Evolutionary conservation across 495 filamentous ascomycete species (phyloP).

Genomic region (Aspergillus asperescens): DNA sequence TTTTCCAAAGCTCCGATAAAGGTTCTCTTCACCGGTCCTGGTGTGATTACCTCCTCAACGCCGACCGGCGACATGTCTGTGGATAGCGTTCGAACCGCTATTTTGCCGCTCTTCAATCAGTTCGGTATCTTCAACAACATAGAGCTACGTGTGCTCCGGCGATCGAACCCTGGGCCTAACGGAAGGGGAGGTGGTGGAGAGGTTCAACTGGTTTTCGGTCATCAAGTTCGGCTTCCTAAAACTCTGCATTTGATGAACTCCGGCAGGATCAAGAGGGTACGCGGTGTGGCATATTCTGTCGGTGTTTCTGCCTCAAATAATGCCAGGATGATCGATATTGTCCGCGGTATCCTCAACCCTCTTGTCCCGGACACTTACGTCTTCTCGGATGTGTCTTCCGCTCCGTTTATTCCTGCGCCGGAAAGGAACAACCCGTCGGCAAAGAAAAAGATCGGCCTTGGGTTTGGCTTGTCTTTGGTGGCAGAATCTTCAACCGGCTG

Average conservation of each 20-base stretch:
- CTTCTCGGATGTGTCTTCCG: constrained; percentile 66
- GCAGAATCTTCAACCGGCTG: constrained; percentile 85
- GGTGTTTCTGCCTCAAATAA: constrained; percentile 90
- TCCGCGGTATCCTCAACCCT: constrained; percentile 80
- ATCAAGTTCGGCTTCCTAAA: constrained; percentile 87
- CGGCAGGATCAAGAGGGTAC: constrained; percentile 79
- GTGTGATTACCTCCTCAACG: constrained; percentile 88
- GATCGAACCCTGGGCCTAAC: constrained; percentile 67
- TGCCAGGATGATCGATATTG: constrained; percentile 87
- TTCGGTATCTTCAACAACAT: constrained; percentile 87
- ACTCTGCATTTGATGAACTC: constrained; percentile 85
- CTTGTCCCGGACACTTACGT: constrained; percentile 83
- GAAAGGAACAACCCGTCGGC: constrained; percentile 54
- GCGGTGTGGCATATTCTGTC: constrained; percentile 88
- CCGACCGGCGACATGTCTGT: constrained; percentile 75
- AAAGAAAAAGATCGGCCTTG: constrained; percentile 71
- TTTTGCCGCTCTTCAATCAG: constrained; percentile 80
- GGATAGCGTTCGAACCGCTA: constrained; percentile 88
- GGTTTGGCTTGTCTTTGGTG: constrained; percentile 84
- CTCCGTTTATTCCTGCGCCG: constrained; percentile 61
- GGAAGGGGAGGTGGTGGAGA: constrained; percentile 82
- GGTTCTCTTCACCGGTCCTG: constrained; percentile 80
- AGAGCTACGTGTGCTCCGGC: constrained; percentile 74
- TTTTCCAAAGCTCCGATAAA: constrained; percentile 88
- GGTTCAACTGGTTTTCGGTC: constrained; percentile 85